Base-by-base conservation (phyloP, 179 eudicot species). In the Pouteria campechiana region DNA sequence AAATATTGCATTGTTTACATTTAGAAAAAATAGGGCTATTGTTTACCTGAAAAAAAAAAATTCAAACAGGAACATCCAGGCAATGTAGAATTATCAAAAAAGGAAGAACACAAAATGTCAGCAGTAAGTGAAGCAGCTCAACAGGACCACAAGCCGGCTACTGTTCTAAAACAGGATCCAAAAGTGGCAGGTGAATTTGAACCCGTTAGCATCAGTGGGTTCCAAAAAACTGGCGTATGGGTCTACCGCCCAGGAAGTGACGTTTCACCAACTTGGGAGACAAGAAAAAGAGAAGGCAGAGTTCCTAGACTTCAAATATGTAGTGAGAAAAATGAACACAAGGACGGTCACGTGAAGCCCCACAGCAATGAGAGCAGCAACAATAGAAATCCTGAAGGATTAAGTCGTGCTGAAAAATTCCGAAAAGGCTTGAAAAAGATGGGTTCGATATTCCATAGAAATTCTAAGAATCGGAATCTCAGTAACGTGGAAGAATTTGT, bases 211-310 rank as follows among this genome's bases (percentile, higher is more conserved):
- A 47, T 81, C 17, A 72, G 78, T 57, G 97, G 95, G 33, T 83
- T 76, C 47, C 46, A 54, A 15, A 79, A 79, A 49, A 81, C 93
- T 4, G 95, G 97, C 36, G 64, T 89, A 48, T 86, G 93, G 95
- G 76, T 86, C 36, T 89, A 81, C 51, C 84, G 56, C 30, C 95
- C 95, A 10, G 90, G 97, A 42, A 68, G 79, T 30, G 97, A 81
- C 36, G 73, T 72, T 50, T 39, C 80, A 34, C 79, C 56, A 29
- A 64, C 64, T 35, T 81, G 97, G 97, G 87, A 86, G 46, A 86
- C 95, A 19, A 72, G 90, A 48, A 86, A 85, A 52, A 90, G 86
- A 13, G 79, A 60, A 41, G 60, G 38, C 33, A 63, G 74, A 32
- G 62, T 41, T 6, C 32, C 30, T 15, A 78, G 61, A 44, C 37